A percentile compares a stretch with the other conserved stretches of the same genome.
phyloP scores from a whole-genome alignment of 805 yeast species.

The Kazachstania kunashirensis region DNA sequence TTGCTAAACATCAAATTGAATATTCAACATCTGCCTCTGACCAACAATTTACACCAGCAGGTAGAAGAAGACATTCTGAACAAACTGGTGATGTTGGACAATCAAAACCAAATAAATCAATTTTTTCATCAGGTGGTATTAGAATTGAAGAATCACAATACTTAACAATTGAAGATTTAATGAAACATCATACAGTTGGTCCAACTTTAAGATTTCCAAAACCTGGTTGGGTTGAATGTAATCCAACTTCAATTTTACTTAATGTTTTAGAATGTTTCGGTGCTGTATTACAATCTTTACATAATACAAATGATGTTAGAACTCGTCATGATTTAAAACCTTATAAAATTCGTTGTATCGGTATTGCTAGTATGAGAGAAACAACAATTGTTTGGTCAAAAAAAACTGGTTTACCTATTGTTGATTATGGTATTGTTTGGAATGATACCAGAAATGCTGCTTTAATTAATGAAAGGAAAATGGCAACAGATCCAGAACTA shows the following conservation, averaged over 20 bases:
- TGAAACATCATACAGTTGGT: constrained; percentile 33
- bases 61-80: constrained; percentile 35
- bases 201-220: constrained; percentile 71
- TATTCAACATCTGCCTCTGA: constrained; percentile 65
- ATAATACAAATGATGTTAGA: constrained; percentile 45
- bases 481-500: constrained; percentile 42
- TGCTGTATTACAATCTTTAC: constrained; percentile 48
- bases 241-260: constrained; percentile 64
- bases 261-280: constrained; percentile 75
- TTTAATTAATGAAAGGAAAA: constrained; percentile 54
- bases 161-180: constrained; percentile 51
- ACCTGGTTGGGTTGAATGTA: constrained; percentile 93
- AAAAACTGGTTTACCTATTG: constrained; percentile 69
- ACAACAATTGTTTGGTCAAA: constrained; percentile 85
- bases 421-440: constrained; percentile 87
- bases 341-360: constrained; percentile 62
- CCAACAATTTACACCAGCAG: constrained; percentile 37
- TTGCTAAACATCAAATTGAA: constrained; percentile 85
- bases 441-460: constrained; percentile 81
- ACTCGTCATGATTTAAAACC: constrained; percentile 37
- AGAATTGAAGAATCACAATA: constrained; percentile 51
- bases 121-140: constrained; percentile 67
- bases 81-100: constrained; percentile 4
- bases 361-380: constrained; percentile 94
- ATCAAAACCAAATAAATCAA: constrained; percentile 29